Conservation (phyloP, 257 asterid genomes). For the Fraxinus americana region DNA sequence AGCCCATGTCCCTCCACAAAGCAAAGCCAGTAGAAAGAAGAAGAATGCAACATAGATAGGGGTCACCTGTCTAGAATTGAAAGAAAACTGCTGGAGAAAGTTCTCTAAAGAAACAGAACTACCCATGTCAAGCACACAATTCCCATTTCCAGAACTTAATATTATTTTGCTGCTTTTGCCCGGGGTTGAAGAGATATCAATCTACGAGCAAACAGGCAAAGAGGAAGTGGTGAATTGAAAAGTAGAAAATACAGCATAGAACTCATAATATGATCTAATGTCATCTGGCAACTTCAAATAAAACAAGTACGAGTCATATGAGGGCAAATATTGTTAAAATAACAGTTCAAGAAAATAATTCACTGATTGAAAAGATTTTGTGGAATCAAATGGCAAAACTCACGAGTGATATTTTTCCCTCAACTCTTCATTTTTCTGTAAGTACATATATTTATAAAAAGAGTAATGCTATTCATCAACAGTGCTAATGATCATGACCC, state of each 20-base stretch:
- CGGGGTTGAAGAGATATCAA: slow-evolving; percentile 38
- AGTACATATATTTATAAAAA: background rate
- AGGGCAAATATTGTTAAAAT: slow-evolving; percentile 1
- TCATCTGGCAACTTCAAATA: background rate
- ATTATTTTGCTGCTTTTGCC: slow-evolving; percentile 50
- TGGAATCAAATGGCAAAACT: slow-evolving; percentile 1
- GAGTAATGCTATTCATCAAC: no score
- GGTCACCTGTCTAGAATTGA: slow-evolving; percentile 64
- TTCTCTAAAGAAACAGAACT: slow-evolving; percentile 40
- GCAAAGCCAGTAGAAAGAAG: slow-evolving; percentile 41
- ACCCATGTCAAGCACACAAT: slow-evolving; percentile 46
- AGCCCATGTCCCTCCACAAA: slow-evolving; percentile 58
- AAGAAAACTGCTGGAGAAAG: slow-evolving; percentile 52
- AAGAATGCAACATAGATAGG: slow-evolving; percentile 49
- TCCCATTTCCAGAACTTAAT: slow-evolving; percentile 48
- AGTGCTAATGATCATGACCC: no score
- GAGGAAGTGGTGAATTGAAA: slow-evolving; percentile 14
- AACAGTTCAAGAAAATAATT: slow-evolving; percentile 1
- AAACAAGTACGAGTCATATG: background rate
- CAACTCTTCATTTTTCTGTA: background rate
- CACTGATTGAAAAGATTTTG: background rate
- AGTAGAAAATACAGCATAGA: background rate
- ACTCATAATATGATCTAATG: background rate
- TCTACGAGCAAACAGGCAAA: slow-evolving; percentile 31
- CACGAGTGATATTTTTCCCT: background rate